A percentile compares a stretch with the other conserved stretches of the same genome.
phyloP scores from a whole-genome alignment of 2,329 filamentous ascomycete genomes.

The Xylaria multiplex region DNA sequence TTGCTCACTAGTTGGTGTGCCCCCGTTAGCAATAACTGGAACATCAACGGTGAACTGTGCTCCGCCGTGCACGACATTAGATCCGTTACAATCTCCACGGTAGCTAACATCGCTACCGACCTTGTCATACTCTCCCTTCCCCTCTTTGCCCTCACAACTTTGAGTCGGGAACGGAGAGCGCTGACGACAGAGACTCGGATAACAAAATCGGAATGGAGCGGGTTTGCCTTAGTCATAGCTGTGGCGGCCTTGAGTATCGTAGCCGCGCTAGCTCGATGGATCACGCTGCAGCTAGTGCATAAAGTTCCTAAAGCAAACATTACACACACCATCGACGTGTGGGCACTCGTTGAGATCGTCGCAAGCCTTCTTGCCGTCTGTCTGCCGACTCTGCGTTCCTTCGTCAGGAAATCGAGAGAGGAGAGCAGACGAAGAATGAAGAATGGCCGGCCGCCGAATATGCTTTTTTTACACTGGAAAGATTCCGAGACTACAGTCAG shows the following conservation, averaged over 20 bases:
- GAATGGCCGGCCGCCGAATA: constrained; percentile 7
- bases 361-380: constrained; percentile 41
- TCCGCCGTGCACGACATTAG: constrained; percentile 42
- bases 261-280: constrained; percentile 40
- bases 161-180: constrained; percentile 34
- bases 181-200: constrained; percentile 27
- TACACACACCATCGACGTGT: constrained; percentile 43
- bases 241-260: constrained; percentile 43
- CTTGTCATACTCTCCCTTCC: constrained; percentile 40
- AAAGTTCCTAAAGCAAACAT: constrained; percentile 41
- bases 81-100: constrained; percentile 41
- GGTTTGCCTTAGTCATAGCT: constrained; percentile 40
- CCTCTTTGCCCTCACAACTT: constrained; percentile 34
- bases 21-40: constrained; percentile 40
- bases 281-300: constrained; percentile 39
- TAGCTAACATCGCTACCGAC: constrained; percentile 41
- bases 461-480: constrained; percentile 24
- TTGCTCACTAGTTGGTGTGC: constrained; percentile 40
- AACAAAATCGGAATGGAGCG: constrained; percentile 40
- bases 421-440: constrained; percentile 24
- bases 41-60: constrained; percentile 38
- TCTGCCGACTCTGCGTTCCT: constrained; percentile 40
- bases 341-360: constrained; percentile 44
- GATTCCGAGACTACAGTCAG: constrained; percentile 16
- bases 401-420: constrained; percentile 35